phyloP scores from a whole-genome alignment of 768 basidiomycete species.

The Porphyrellus cyaneotinctus region DNA sequence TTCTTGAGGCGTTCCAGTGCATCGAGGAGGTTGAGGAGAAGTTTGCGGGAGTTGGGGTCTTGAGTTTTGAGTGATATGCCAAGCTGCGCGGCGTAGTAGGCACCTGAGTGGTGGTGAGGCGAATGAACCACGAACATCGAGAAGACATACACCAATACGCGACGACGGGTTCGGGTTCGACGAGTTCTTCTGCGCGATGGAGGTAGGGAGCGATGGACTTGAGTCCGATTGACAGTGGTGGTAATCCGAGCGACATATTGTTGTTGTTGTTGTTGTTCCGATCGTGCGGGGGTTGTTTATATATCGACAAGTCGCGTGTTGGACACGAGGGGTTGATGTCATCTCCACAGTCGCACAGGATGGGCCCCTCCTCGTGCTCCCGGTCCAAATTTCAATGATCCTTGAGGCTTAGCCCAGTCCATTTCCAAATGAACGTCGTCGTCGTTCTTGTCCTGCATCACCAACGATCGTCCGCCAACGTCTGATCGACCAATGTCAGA shows the following conservation, averaged over 20 bases:
- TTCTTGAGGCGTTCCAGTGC: slow-evolving; percentile 78
- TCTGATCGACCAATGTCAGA: slow-evolving; percentile 16
- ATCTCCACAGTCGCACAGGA: slow-evolving; percentile 1
- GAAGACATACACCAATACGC: slow-evolving; percentile 87
- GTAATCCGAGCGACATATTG: slow-evolving; percentile 45
- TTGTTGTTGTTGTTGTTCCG: not conserved
- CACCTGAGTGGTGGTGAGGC: slow-evolving; percentile 48
- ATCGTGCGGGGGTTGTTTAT: too few relatives aligned
- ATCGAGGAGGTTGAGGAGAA: slow-evolving; percentile 71
- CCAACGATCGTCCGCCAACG: slow-evolving; percentile 6
- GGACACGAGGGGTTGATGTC: not conserved
- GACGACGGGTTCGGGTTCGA: slow-evolving; percentile 76
- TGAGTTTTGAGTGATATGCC: slow-evolving; percentile 75
- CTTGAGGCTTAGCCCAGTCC: too few relatives aligned
- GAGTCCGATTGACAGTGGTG: slow-evolving; percentile 56
- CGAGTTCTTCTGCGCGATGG: slow-evolving; percentile 87
- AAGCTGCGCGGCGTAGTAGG: slow-evolving; percentile 87
- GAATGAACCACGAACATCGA: not conserved
- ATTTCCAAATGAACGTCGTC: slow-evolving; percentile 24
- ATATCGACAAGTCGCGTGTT: not conserved
- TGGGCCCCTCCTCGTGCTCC: not conserved
- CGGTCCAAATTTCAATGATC: too few relatives aligned
- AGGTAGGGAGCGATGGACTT: slow-evolving; percentile 74
- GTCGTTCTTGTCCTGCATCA: slow-evolving; percentile 7
- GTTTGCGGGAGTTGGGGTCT: slow-evolving; percentile 56